Evolutionary conservation across 495 filamentous ascomycete species (phyloP), one percentile per base, ranked within the genome.

Genomic region (Penicillium ochrochloron): DNA sequence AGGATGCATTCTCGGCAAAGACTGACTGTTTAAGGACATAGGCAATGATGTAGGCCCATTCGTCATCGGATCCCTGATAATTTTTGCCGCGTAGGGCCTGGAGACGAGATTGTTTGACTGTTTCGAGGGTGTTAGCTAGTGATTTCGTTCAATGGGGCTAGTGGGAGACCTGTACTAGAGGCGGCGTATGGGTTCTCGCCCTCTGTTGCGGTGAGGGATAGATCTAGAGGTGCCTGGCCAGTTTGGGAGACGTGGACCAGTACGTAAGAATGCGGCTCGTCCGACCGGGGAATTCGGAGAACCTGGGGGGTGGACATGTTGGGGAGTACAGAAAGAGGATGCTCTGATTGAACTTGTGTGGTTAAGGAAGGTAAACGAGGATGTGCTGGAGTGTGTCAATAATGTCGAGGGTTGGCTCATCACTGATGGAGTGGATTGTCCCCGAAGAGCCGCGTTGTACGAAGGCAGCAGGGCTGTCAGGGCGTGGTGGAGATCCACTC

Each of bases 121-220:
- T 34, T 33, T 33, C 60, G 55, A 46, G 31, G 35, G 63, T 61
- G 72, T 76, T 66, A 76, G 61, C 39, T 35, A 52, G 19, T 35
- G 15, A 52, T 21, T 21, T n/a, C 33, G 1, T 60, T 21, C 21
- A 21, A 51, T 2, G 0, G 5, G 11, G 50, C 66, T 68, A 65
- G 27, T 55, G 0, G 25, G 25, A 50, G 25, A 57, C n/a, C 27
- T 83, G 70, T 77, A 91, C 89, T 69, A 60, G 77, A 77, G 56
- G 82, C 72, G 23, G 77, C 73, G 71, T 88, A 94, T 8, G 88
- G 86, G 50, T 75, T 76, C 41, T 84, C 82, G 41, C 86, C 85
- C 69, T 94, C 90, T n/a, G 90, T 92, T 2, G 85, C 90, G 55
- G 84, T 76, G 35, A 94, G 75, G 55, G 83, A 85, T 55, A 92